These are phyloP conservation scores for Phlyctochytrium planicorne DNA, from an alignment of 192 early-diverging fungal species.

Conservation along the genomic window DNA sequence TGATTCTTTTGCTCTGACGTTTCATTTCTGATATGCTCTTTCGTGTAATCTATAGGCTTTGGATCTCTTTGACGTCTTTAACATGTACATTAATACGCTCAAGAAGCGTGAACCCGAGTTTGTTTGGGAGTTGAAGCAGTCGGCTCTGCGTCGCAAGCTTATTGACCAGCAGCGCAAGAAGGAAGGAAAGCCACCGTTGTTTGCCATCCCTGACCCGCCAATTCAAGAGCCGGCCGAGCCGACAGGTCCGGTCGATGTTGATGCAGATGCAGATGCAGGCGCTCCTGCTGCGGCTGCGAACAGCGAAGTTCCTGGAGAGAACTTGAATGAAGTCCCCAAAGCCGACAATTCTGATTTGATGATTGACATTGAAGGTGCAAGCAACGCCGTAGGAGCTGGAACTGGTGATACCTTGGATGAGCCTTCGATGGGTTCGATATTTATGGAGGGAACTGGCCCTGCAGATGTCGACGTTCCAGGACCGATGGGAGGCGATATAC, in stretches of 20 bases:
- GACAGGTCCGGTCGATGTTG: neutral
- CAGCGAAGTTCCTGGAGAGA: neutral
- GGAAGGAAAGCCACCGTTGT: conserved; percentile 7
- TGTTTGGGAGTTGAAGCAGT: conserved; percentile 23
- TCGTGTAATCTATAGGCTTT: conserved; percentile 19
- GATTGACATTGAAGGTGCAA: conserved; percentile 4
- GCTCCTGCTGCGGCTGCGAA: neutral
- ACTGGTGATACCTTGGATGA: conserved; percentile 2
- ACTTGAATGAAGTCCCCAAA: too few relatives aligned
- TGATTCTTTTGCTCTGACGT: neutral
- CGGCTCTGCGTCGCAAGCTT: conserved; percentile 9
- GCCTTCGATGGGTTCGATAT: too few relatives aligned
- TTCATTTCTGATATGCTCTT: neutral
- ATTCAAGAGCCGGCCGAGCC: neutral
- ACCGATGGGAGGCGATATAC: too few relatives aligned
- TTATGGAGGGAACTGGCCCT: too few relatives aligned
- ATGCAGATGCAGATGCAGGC: neutral
- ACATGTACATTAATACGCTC: conserved; percentile 17
- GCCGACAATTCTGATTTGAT: too few relatives aligned
- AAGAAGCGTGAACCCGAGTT: conserved; percentile 14
- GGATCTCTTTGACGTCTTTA: conserved; percentile 20
- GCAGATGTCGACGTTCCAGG: too few relatives aligned
- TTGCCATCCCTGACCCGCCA: neutral
- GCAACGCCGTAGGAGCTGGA: neutral
- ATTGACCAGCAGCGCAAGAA: conserved; percentile 10